Conservation (phyloP, 2,329 filamentous ascomycete genomes). For the Tolypocladium guangdongense region DNA sequence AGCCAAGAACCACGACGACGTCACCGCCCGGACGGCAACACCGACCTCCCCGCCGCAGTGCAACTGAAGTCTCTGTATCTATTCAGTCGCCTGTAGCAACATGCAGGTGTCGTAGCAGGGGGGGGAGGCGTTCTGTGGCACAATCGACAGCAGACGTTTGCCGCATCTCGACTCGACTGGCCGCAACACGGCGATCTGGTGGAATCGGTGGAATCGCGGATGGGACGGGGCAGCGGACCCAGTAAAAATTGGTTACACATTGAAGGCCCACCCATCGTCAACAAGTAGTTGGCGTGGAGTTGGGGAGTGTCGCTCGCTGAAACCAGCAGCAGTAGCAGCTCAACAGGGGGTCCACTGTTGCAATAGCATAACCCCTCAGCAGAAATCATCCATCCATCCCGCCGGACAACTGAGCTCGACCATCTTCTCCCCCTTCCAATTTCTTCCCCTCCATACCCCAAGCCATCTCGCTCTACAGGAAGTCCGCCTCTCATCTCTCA, state of each 20-base stretch:
- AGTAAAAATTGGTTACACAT: neutral
- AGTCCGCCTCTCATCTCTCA: conserved; percentile 6
- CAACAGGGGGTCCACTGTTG: neutral
- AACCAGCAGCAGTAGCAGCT: neutral
- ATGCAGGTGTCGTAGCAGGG: neutral
- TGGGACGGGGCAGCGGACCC: neutral
- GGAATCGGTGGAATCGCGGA: neutral
- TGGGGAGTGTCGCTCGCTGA: neutral
- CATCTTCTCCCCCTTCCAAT: conserved; percentile 1
- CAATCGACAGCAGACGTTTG: conserved; percentile 5
- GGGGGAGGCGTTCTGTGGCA: neutral
- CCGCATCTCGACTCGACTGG: conserved; percentile 1
- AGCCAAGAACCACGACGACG: neutral
- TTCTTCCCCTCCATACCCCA: conserved; percentile 11
- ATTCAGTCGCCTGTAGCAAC: neutral
- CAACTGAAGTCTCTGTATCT: neutral
- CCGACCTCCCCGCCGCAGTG: neutral
- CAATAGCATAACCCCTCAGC: conserved; percentile 18
- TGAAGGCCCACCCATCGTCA: neutral
- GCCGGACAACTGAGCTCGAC: neutral
- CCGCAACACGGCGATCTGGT: neutral
- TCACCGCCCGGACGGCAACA: neutral
- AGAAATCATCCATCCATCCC: conserved; percentile 1
- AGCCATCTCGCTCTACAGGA: neutral
- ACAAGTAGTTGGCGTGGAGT: neutral